Evolutionary conservation across 1,284 basidiomycete species (phyloP).

Genomic region (Fomitopsis betulina): DNA sequence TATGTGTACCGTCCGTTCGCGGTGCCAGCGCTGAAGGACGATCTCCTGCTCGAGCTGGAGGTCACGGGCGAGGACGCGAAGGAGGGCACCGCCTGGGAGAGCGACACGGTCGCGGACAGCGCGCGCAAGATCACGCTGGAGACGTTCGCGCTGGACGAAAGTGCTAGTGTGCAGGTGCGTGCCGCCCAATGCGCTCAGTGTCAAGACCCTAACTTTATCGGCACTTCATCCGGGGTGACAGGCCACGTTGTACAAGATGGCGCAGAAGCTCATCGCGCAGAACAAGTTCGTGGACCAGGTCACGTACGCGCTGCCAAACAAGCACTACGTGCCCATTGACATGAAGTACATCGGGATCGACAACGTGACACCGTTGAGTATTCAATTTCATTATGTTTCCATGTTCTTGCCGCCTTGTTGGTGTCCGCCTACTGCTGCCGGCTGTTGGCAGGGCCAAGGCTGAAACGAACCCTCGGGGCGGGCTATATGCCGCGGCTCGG

Average conservation of each 20-base stretch:
- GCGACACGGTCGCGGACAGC: constrained; percentile 46
- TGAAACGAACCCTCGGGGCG: background rate
- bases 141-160: constrained; percentile 84
- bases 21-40: constrained; percentile 44
- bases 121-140: constrained; percentile 73
- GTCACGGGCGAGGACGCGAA: constrained; percentile 32
- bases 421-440: background rate
- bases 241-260: constrained; percentile 93
- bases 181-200: background rate
- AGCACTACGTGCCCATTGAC: constrained; percentile 86
- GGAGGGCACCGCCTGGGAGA: constrained; percentile 59
- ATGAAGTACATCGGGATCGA: constrained; percentile 61
- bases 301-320: constrained; percentile 85
- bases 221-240: constrained; percentile 24
- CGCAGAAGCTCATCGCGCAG: constrained; percentile 63
- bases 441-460: background rate
- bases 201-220: background rate
- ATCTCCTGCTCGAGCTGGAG: constrained; percentile 42
- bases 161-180: constrained; percentile 84
- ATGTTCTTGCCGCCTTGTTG: background rate
- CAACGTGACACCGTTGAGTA: constrained; percentile 42
- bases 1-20: constrained; percentile 59
- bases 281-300: constrained; percentile 62
- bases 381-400: constrained; percentile 6
- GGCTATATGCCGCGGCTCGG: background rate